These are phyloP conservation scores for Lotmaria passim DNA, from an alignment of 208 protist genomes.

Conservation along the genomic window DNA sequence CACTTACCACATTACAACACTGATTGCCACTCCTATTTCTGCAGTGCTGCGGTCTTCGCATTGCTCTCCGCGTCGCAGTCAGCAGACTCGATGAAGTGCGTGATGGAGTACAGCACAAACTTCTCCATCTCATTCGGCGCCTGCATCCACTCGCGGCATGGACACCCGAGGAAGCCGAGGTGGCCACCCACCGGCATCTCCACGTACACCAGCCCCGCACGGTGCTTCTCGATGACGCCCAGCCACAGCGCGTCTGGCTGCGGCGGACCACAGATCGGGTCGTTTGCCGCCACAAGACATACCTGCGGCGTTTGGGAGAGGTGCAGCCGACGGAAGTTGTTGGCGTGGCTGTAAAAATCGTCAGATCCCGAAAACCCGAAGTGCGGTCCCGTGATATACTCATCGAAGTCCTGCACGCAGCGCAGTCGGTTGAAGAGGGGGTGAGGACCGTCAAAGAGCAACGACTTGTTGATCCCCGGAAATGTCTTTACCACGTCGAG, in stretches of 20 bases:
- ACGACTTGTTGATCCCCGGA: constrained; percentile 30
- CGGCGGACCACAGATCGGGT: constrained; percentile 52
- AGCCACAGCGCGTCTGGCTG: constrained; percentile 37
- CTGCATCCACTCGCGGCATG: constrained; percentile 30
- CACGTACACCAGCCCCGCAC: constrained; percentile 47
- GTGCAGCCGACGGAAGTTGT: constrained; percentile 45
- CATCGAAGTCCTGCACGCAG: constrained; percentile 47
- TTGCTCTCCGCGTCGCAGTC: neutral
- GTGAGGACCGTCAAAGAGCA: constrained; percentile 26
- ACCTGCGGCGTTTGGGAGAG: constrained; percentile 43
- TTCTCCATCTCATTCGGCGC: constrained; percentile 51
- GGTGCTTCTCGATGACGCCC: constrained; percentile 25
- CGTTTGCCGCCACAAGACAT: constrained; percentile 50
- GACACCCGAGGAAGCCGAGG: constrained; percentile 55
- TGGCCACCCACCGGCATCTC: constrained; percentile 66
- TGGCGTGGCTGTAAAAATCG: constrained; percentile 52
- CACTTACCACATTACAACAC: neutral
- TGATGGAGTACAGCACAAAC: constrained; percentile 37
- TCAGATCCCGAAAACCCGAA: constrained; percentile 44
- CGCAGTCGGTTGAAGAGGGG: constrained; percentile 30
- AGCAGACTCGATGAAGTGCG: constrained; percentile 17
- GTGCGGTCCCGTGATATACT: constrained; percentile 52
- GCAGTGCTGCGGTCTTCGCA: neutral
- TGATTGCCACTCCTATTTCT: too few species aligned
- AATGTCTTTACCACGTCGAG: constrained; percentile 43